phyloP scores from a whole-genome alignment of 768 basidiomycete species.

The Amanita pseudoporphyria region DNA sequence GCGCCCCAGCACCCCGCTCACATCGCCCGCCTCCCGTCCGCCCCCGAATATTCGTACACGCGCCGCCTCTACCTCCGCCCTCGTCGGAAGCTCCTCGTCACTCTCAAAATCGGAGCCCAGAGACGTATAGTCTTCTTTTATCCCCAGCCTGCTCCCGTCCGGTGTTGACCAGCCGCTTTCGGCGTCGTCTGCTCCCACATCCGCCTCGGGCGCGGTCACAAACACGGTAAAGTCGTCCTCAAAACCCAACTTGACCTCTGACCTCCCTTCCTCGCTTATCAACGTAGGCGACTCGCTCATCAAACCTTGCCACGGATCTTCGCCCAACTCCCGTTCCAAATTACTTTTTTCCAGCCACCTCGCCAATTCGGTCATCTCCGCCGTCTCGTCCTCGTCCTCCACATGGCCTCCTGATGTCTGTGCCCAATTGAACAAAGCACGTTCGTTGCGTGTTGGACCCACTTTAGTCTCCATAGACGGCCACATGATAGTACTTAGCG shows the following conservation, averaged over 20 bases:
- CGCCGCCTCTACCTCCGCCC: constrained; percentile 38
- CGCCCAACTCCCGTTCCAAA: constrained; percentile 52
- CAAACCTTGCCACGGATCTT: constrained; percentile 26
- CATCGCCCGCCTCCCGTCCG: constrained; percentile 35
- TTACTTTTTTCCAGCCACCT: constrained; percentile 41
- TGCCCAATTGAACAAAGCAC: constrained; percentile 32
- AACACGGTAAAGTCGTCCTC: constrained; percentile 80
- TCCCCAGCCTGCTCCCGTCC: constrained; percentile 10
- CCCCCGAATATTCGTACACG: constrained; percentile 42
- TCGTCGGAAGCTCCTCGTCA: constrained; percentile 28
- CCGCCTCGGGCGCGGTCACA: constrained; percentile 53
- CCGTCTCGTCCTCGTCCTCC: neutral
- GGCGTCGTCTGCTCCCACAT: too few species aligned
- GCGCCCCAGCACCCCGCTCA: constrained; percentile 47
- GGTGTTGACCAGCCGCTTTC: constrained; percentile 5
- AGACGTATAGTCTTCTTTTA: constrained; percentile 33
- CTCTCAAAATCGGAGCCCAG: constrained; percentile 45
- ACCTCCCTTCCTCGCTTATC: neutral
- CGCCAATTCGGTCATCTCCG: constrained; percentile 19
- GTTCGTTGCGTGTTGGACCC: constrained; percentile 13
- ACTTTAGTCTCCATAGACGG: constrained; percentile 53
- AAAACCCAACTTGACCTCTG: constrained; percentile 30
- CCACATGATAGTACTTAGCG: constrained; percentile 85
- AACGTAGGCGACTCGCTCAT: constrained; percentile 11
- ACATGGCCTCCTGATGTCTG: constrained; percentile 27